Evolutionary conservation across 345 rosid genomes (phyloP), one percentile per base, ranked within the genome.

Genomic region (Adansonia digitata): DNA sequence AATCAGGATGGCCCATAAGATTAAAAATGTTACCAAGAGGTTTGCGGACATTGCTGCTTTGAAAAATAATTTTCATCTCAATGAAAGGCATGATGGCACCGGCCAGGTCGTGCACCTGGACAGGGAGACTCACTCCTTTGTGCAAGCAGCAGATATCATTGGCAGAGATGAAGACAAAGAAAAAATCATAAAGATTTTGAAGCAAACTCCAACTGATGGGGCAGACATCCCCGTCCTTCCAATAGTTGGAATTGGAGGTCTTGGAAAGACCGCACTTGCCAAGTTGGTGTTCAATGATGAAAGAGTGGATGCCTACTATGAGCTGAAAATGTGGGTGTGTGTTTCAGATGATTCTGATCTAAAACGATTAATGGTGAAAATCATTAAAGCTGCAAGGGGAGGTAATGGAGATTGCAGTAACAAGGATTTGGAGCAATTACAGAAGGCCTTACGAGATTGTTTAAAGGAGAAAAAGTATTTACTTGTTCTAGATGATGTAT

Each of bases 191-290:
- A 59, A 5, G 22, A 57, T 2, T 15, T 57, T 57, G 1, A 26
- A 12, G 62, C 62, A 12, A 27, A 2, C 0, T 59, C 64, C 37
- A 29, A 7, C 39, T 14, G 37, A 59, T 29, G 27, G 3, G n/a
- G 64, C 27, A 14, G 64, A 59, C 37, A 14, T 59, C 5, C 2
- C 64, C 7, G 51, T 65, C 34, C 51, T 20, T 65, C 70, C 70
- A 6, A 65, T 65, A 40, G 34, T 65, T 40, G 70, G 70, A n/a
- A 40, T 65, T 20, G 29, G 70, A 24, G 70, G 70, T 20, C 48
- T 65, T n/a, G 70, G 51, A 5, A 65, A 65, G 29, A 65, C 31
- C 3, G 51, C 51, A 17, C 49, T 65, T 10, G 70, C 70, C 3
- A 39, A 65, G 5, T 20, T 65, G 27, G 31, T 65, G 29, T 65